A percentile compares a stretch with the other conserved stretches of the same genome.
phyloP scores from a whole-genome alignment of 176 grass and related monocot genomes.

The Saccharum officinarum region DNA sequence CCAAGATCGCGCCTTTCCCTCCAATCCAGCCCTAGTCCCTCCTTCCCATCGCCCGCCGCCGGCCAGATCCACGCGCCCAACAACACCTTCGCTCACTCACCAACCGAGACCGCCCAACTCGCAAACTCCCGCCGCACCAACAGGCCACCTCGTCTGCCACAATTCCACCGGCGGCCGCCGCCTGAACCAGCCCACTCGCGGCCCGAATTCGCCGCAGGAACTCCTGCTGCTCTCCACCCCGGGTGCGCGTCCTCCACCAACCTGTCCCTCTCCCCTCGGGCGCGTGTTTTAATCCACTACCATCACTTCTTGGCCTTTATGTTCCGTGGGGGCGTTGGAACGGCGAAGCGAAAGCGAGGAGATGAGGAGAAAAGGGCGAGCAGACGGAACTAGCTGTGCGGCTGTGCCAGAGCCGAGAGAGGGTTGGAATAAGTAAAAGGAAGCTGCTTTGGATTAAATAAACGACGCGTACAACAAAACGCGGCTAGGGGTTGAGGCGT shows the following conservation, averaged over 20 bases:
- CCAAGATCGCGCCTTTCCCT: conserved; percentile 42
- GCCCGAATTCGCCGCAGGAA: conserved; percentile 34
- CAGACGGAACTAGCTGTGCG: conserved; percentile 55
- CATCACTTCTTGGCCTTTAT: conserved; percentile 8
- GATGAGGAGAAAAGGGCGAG: not conserved
- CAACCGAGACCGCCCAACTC: conserved; percentile 20
- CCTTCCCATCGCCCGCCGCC: conserved; percentile 33
- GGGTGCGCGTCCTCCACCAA: conserved; percentile 25
- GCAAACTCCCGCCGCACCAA: not conserved
- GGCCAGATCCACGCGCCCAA: conserved; percentile 43
- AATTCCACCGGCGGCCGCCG: not conserved
- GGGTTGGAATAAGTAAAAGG: conserved; percentile 29
- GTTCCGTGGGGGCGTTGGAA: conserved; percentile 28
- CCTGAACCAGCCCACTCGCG: not conserved
- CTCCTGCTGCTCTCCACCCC: conserved; percentile 29
- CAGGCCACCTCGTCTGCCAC: not conserved
- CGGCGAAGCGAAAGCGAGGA: conserved; percentile 5
- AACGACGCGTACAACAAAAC: conserved; percentile 1
- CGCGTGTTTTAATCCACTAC: conserved; percentile 31
- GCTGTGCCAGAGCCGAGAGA: conserved; percentile 65
- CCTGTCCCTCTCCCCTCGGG: not conserved
- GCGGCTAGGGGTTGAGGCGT: not conserved
- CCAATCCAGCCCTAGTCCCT: conserved; percentile 28
- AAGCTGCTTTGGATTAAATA: conserved; percentile 53
- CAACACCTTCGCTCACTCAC: conserved; percentile 1